phyloP scores from a whole-genome alignment of 768 basidiomycete genomes.

The Mycena galericulata region DNA sequence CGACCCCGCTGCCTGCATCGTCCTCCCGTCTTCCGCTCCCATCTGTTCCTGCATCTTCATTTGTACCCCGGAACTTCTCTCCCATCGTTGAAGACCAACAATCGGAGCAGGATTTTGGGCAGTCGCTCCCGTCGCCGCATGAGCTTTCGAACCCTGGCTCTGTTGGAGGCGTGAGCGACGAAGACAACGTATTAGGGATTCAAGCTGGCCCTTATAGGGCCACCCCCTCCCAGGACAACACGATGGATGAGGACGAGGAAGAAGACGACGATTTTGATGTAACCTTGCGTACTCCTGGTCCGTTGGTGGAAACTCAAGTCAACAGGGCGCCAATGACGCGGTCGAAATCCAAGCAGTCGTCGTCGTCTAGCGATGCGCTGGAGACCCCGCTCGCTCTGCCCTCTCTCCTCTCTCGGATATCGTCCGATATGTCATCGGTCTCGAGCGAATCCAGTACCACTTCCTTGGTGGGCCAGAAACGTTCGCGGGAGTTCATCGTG shows the following conservation, averaged over 20 bases:
- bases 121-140: conserved; percentile 76
- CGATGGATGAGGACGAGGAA: conserved; percentile 47
- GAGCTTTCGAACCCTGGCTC: conserved; percentile 70
- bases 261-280: conserved; percentile 76
- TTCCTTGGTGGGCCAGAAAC: conserved; percentile 16
- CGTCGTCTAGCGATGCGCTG: background rate
- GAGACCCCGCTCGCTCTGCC: conserved; percentile 3
- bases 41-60: conserved; percentile 15
- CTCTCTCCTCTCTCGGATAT: conserved; percentile 23
- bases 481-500: conserved; percentile 14
- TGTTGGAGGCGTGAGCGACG: conserved; percentile 73
- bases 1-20: conserved; percentile 65
- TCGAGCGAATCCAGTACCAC: conserved; percentile 13
- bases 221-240: conserved; percentile 43
- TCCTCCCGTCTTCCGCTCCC: conserved; percentile 47
- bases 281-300: conserved; percentile 74
- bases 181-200: conserved; percentile 39
- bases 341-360: conserved; percentile 13
- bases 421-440: conserved; percentile 32
- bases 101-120: conserved; percentile 69
- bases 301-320: conserved; percentile 4
- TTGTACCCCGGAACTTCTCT: conserved; percentile 41
- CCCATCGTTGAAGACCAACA: conserved; percentile 54
- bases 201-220: conserved; percentile 23
- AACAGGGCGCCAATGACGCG: conserved; percentile 15